Base-by-base conservation (phyloP, 495 filamentous ascomycete genomes). In the Rusavskia elegans region DNA sequence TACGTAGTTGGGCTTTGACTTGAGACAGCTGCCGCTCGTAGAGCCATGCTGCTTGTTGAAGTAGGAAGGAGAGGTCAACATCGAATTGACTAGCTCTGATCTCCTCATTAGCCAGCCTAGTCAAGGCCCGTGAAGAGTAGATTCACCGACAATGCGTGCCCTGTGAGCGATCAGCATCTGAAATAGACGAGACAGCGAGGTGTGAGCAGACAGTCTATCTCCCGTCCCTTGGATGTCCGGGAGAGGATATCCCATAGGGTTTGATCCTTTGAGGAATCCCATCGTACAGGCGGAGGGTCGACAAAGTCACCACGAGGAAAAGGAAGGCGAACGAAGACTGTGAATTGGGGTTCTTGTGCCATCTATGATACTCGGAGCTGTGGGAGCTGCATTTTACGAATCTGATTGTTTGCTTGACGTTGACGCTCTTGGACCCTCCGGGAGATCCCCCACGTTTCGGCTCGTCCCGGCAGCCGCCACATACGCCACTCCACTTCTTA, bases 21-120 rank as follows among this genome's bases (percentile, higher is more conserved):
- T 95, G 84, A 0, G 83, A 83, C 7, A 93, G 72, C 65, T 97
- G 87, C 41, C 84, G 79, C 67, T 98, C 89, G 59, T 93, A 94
- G 2, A 96, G 80, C 83, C 89, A 96, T 68, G 87, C 87, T 55
- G 87, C 87, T 64, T 97, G 87, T 63, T 96, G 89, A 5, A 95
- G 79, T 8, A 98, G 71, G 63, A 97, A 98, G 23, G 88, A 76
- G 25, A 89, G 76, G 13, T 85, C 82, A 37, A 96, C 92, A 49
- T 84, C 68, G 64, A 85, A 83, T 38, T 71, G 67, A 25, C 72
- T 65, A 20, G 81, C 77, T 45, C 81, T 85, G 54, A 17, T 40
- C 71, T 62, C 58, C 77, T 73, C 20, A 65, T 55, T 41, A 58
- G 56, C 16, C 72, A 72, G 54, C 75, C 76, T 16, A 20, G 1